These are phyloP conservation scores for Colletotrichum orchidophilum DNA, from an alignment of 2,329 filamentous ascomycete genomes.

Conservation along the genomic window DNA sequence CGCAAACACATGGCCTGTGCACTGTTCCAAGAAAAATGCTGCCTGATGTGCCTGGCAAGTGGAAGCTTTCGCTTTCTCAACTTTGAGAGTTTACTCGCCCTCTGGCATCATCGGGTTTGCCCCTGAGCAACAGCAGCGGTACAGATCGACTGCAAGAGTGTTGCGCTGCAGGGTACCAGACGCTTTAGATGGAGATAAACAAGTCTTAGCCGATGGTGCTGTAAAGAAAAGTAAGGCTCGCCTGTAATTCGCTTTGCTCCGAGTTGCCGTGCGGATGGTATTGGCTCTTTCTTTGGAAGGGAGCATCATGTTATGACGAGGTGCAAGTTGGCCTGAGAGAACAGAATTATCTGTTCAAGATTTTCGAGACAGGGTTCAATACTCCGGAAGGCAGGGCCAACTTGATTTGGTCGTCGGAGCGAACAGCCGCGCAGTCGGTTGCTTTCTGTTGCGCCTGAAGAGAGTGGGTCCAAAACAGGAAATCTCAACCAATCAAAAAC, in stretches of 20 bases:
- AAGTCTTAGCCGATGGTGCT: neutral
- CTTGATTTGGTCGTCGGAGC: neutral
- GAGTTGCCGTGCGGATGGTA: neutral
- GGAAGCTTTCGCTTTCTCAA: neutral
- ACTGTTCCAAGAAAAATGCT: neutral
- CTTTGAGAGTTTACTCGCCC: neutral
- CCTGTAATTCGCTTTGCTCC: neutral
- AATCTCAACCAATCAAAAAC: neutral
- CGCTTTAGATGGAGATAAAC: neutral
- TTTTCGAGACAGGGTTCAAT: neutral
- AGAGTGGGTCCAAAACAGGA: neutral
- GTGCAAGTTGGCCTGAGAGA: constrained; percentile 7
- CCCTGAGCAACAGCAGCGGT: neutral
- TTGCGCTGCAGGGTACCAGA: neutral
- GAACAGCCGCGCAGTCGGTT: neutral
- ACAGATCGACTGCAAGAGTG: neutral
- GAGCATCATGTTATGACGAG: neutral
- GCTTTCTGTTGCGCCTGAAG: neutral
- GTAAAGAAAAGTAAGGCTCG: neutral
- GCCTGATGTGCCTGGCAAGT: neutral
- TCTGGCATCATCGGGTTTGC: neutral
- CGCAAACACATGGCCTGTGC: constrained; percentile 30
- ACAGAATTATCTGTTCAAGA: neutral
- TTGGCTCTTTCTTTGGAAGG: neutral
- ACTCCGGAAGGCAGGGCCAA: neutral